phyloP scores from a whole-genome alignment of 1,139 yeast genomes.

The Pneumocystis canis region DNA sequence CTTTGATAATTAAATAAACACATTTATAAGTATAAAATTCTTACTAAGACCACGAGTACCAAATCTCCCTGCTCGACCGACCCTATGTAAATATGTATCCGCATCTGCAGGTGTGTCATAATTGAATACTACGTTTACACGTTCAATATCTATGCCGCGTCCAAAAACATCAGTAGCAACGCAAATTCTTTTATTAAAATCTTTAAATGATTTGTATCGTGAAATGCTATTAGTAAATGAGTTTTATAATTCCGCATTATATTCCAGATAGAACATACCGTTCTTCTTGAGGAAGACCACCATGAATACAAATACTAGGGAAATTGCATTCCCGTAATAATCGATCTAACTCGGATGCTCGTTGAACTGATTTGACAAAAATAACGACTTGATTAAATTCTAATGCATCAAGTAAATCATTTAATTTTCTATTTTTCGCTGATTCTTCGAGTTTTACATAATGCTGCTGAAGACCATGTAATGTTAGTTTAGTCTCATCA shows the following conservation, averaged over 20 bases:
- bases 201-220: conserved; percentile 90
- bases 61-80: conserved; percentile 99
- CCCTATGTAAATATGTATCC: conserved; percentile 96
- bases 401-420: conserved; percentile 81
- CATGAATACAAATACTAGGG: conserved; percentile 95
- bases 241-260: neutral
- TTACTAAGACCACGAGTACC: conserved; percentile 83
- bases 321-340: conserved; percentile 84
- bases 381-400: conserved; percentile 98
- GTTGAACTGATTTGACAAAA: conserved; percentile 79
- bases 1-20: conserved; percentile 21
- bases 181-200: conserved; percentile 96
- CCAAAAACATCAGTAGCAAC: conserved; percentile 97
- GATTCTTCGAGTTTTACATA: conserved; percentile 76
- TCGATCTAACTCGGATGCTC: conserved; percentile 86
- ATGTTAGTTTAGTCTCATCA: conserved; percentile 91
- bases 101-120: conserved; percentile 59
- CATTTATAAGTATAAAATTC: neutral
- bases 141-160: conserved; percentile 98
- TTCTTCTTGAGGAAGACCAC: conserved; percentile 93
- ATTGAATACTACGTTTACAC: conserved; percentile 94
- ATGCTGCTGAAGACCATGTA: conserved; percentile 97
- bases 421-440: conserved; percentile 86
- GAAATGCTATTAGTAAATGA: conserved; percentile 36
- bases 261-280: conserved; percentile 30